These are phyloP conservation scores for Alternaria brassicae DNA, from an alignment of 2,329 filamentous ascomycete genomes.

Conservation along the genomic window DNA sequence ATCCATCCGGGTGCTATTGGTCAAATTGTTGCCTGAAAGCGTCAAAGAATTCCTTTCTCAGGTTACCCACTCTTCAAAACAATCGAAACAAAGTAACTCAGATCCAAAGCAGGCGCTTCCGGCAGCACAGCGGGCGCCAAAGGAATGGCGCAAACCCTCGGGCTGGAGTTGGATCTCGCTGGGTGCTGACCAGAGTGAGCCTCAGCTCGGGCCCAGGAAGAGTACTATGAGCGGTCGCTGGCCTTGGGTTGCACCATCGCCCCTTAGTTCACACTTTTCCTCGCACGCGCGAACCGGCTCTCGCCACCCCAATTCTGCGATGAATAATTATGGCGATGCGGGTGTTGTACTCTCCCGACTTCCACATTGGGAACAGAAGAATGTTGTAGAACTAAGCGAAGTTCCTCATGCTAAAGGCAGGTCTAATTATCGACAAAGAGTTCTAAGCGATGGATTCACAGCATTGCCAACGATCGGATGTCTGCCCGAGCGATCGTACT, in stretches of 20 bases:
- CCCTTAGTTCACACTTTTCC: slow-evolving; percentile 2
- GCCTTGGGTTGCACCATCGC: slow-evolving; percentile 7
- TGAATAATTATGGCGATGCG: slow-evolving; percentile 20
- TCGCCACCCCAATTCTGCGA: slow-evolving; percentile 11
- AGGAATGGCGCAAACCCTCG: slow-evolving; percentile 16
- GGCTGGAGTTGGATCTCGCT: slow-evolving; percentile 15
- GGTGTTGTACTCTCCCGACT: slow-evolving; percentile 12
- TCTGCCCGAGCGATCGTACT: slow-evolving; percentile 21
- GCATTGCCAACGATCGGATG: slow-evolving; percentile 27
- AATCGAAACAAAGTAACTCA: neutral
- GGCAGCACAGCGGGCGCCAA: neutral
- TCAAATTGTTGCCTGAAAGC: slow-evolving; percentile 16
- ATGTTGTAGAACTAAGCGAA: slow-evolving; percentile 1
- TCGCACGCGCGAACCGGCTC: slow-evolving; percentile 10
- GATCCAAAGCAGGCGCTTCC: neutral
- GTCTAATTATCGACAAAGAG: neutral
- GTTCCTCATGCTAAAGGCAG: neutral
- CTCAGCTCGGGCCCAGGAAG: slow-evolving; percentile 2
- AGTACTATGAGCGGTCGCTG: slow-evolving; percentile 16
- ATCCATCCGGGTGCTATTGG: slow-evolving; percentile 30
- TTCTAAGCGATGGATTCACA: slow-evolving; percentile 14
- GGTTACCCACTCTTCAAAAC: slow-evolving; percentile 15
- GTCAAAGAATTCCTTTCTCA: slow-evolving; percentile 19
- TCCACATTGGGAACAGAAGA: slow-evolving; percentile 7
- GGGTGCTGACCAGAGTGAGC: neutral